Base-by-base conservation (phyloP, 495 filamentous ascomycete genomes). In the Physcia stellaris region DNA sequence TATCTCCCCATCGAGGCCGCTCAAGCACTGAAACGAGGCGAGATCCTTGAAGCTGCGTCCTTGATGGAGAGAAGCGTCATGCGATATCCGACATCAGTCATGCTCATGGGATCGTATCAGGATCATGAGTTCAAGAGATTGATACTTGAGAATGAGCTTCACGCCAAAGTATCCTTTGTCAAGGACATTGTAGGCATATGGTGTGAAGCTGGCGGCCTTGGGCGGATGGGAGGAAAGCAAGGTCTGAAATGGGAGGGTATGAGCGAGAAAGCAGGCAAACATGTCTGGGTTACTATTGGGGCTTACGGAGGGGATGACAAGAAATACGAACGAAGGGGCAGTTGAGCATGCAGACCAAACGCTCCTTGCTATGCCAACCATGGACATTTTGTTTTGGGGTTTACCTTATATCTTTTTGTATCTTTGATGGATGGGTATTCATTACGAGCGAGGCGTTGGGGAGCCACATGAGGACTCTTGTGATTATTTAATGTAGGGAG, bases 251-350 rank as follows among this genome's bases (percentile, higher is more conserved):
- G 83, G 83, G 66, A 67, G 5, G 84, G 83, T 12, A 55, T 64
- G 20, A 67, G 77, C 39, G 77, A 83, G 59, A 66, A 69, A n/a
- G 62, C 66, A 26, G 73, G 69, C 32, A 87, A 86, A 58, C 73
- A 80, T 37, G 82, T 86, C 13, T 90, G 84, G 84, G 82, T 83
- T 3, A 84, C 77, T 0, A 80, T 90, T 26, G 85, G 85, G 3
- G 79, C 81, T 6, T 70, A 73, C 33, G 73, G 73, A 45, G 84
- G 83, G 2, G 85, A 93, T 60, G 32, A 21, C 11, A 28, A 13
- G 26, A n/a, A n/a, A n/a, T n/a, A n/a, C n/a, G n/a, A n/a, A n/a
- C n/a, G n/a, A n/a, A n/a, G n/a, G n/a, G n/a, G n/a, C n/a, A n/a
- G n/a, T n/a, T n/a, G n/a, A n/a, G n/a, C n/a, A n/a, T n/a, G n/a